Evolutionary conservation across 805 yeast genomes (phyloP).

Genomic region (Candida saitoana): DNA sequence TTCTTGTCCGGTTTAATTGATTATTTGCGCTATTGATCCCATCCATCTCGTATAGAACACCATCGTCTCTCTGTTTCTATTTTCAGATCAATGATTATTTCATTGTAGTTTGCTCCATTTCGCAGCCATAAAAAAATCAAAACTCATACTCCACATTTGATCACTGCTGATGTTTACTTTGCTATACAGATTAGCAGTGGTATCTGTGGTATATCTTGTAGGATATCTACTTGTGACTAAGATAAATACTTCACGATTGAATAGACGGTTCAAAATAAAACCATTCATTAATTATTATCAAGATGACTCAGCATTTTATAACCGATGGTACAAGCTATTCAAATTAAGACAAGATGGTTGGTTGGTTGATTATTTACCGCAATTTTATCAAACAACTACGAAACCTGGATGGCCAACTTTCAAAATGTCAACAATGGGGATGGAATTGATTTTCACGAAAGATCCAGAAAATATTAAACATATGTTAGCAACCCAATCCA

Average conservation of each 20-base stretch:
- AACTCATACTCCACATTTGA: too few relatives aligned
- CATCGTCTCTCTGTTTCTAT: too few relatives aligned
- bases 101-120: too few relatives aligned
- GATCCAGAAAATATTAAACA: constrained; percentile 44
- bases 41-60: too few relatives aligned
- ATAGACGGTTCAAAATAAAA: constrained; percentile 1
- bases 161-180: too few relatives aligned
- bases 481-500: constrained; percentile 39
- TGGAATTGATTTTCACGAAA: constrained; percentile 20
- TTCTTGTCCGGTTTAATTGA: too few relatives aligned
- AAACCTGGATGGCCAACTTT: constrained; percentile 11
- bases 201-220: neutral
- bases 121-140: too few relatives aligned
- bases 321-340: constrained; percentile 10
- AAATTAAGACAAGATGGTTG: constrained; percentile 15
- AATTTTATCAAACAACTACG: constrained; percentile 10
- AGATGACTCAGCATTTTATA: constrained; percentile 19
- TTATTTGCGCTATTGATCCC: too few relatives aligned
- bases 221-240: neutral
- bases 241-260: neutral
- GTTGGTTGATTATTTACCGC: constrained; percentile 14
- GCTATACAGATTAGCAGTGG: neutral
- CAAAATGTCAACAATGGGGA: constrained; percentile 15
- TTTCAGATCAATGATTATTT: too few relatives aligned
- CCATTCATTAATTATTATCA: constrained; percentile 1